phyloP scores from a whole-genome alignment of 2,329 filamentous ascomycete species.

The Ramularia endophylla region DNA sequence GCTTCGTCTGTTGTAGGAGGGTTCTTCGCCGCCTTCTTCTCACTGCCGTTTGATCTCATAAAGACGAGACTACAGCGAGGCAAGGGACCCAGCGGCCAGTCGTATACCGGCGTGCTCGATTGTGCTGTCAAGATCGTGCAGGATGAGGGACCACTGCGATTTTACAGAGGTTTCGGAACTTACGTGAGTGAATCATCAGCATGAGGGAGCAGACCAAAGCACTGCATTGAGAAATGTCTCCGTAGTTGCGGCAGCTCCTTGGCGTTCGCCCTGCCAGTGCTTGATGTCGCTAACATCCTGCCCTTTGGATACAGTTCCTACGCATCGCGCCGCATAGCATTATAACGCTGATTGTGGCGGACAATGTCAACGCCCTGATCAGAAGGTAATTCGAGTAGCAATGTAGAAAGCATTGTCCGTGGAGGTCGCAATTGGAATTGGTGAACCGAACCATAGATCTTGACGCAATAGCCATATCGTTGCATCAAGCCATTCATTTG shows the following conservation, averaged over 20 bases:
- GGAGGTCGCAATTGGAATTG: no score
- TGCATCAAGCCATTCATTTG: no score
- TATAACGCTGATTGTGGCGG: conserved; percentile 18
- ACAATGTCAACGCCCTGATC: conserved; percentile 12
- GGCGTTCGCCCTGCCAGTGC: no score
- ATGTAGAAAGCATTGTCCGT: no score
- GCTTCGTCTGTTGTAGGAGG: conserved; percentile 82
- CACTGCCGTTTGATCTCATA: conserved; percentile 93
- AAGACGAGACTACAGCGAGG: conserved; percentile 56
- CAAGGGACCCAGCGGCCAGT: neutral
- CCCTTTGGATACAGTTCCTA: conserved; percentile 43
- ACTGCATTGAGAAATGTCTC: no score
- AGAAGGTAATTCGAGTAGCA: neutral
- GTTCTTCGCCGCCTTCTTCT: conserved; percentile 95
- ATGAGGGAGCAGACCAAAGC: no score
- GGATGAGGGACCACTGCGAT: conserved; percentile 82
- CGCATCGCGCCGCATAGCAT: conserved; percentile 17
- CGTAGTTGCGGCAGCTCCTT: no score
- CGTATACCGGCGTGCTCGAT: conserved; percentile 82
- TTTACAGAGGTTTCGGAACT: conserved; percentile 94
- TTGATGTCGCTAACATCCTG: no score
- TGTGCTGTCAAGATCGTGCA: conserved; percentile 84
- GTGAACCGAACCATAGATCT: no score
- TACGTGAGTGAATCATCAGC: conserved; percentile 34
- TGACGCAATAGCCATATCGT: no score